Evolutionary conservation across 2,329 filamentous ascomycete genomes (phyloP).

Genomic region (Hymenoscyphus infarciens): DNA sequence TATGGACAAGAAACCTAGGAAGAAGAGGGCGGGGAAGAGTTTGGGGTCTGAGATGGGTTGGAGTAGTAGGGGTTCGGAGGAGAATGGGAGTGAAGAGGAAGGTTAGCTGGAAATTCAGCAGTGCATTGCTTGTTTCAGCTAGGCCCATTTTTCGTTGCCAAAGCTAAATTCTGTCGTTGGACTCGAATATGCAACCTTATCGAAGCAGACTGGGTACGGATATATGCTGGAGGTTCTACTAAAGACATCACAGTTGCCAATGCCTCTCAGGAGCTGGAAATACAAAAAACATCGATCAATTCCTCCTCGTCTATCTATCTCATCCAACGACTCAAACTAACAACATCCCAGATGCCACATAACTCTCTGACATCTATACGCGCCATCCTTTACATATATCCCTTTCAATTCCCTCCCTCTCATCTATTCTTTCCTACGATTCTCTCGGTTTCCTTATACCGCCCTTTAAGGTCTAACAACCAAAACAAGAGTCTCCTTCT

Average conservation of each 20-base stretch:
- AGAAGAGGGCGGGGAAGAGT: neutral
- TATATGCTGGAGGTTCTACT: too few species aligned
- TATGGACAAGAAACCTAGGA: conserved; percentile 18
- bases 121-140: too few species aligned
- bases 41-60: neutral
- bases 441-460: too few species aligned
- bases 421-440: neutral
- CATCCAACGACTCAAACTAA: neutral
- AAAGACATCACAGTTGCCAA: too few species aligned
- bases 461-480: neutral
- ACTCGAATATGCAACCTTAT: too few species aligned
- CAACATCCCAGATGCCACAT: neutral
- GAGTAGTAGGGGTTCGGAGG: neutral
- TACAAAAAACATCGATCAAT: neutral
- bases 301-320: neutral
- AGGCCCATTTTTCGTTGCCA: too few species aligned
- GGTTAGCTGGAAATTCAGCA: neutral
- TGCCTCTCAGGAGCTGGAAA: neutral
- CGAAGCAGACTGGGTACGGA: too few species aligned
- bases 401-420: neutral
- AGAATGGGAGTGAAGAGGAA: neutral
- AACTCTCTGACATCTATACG: neutral
- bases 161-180: too few species aligned
- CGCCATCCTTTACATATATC: neutral
- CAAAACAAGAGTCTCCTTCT: neutral